Percentiles rank a stretch among this genome's conserved stretches.
phyloP scores from a whole-genome alignment of 1,284 basidiomycete genomes.

The Bjerkandera adusta region DNA sequence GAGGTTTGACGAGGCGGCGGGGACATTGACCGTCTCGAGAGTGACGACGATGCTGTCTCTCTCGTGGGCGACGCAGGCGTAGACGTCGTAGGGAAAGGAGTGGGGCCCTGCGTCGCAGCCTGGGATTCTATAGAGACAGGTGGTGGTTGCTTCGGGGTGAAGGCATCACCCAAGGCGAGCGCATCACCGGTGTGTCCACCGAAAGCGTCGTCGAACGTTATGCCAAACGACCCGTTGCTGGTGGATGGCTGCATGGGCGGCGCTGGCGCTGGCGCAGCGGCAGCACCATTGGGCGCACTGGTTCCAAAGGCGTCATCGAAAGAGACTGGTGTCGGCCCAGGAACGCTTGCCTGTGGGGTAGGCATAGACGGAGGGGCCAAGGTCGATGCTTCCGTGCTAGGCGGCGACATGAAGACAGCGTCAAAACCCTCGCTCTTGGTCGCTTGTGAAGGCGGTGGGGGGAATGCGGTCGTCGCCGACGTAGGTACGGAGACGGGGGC shows the following conservation, averaged over 20 bases:
- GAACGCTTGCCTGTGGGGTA: slow-evolving; percentile 11
- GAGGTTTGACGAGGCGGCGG: slow-evolving; percentile 46
- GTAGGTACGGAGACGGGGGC: slow-evolving; percentile 18
- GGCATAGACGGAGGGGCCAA: slow-evolving; percentile 7
- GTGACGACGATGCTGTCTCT: slow-evolving; percentile 27
- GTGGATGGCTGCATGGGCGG: slow-evolving; percentile 7
- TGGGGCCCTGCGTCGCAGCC: slow-evolving; percentile 21
- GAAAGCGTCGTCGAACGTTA: slow-evolving; percentile 63
- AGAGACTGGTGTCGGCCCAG: slow-evolving; percentile 33
- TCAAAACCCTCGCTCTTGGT: slow-evolving; percentile 15
- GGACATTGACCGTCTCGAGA: slow-evolving; percentile 34
- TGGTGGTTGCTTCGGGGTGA: slow-evolving; percentile 28
- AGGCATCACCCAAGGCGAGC: slow-evolving; percentile 37
- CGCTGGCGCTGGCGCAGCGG: neutral
- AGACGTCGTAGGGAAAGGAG: slow-evolving; percentile 34
- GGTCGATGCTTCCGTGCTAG: slow-evolving; percentile 2
- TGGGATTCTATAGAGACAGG: slow-evolving; percentile 32
- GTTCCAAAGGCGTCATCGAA: slow-evolving; percentile 54
- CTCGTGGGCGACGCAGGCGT: slow-evolving; percentile 37
- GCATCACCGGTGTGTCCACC: slow-evolving; percentile 45
- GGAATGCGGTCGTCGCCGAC: slow-evolving; percentile 3
- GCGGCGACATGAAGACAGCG: slow-evolving; percentile 14
- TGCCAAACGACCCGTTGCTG: slow-evolving; percentile 23
- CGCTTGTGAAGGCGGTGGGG: slow-evolving; percentile 16
- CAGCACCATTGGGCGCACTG: slow-evolving; percentile 11